Conservation (phyloP, 2,329 filamentous ascomycete genomes). For the Pseudocercospora eumusae region DNA sequence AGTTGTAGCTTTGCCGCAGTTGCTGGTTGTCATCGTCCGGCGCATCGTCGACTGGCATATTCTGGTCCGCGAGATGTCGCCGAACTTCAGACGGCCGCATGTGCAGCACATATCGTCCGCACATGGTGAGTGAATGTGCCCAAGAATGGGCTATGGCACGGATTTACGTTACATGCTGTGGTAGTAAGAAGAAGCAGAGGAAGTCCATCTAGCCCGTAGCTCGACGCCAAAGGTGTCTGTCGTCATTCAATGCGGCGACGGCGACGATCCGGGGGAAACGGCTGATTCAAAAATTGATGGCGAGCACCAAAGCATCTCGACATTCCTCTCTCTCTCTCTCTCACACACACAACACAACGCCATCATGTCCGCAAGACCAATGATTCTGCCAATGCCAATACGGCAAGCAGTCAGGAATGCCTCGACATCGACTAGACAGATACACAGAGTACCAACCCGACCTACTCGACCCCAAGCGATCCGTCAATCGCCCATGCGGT, state of each 20-base stretch:
- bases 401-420: conserved; percentile 23
- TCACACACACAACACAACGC: conserved; percentile 1
- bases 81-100: conserved; percentile 71
- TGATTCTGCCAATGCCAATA: conserved; percentile 30
- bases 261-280: background rate
- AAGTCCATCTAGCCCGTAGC: background rate
- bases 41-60: conserved; percentile 67
- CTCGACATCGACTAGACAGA: conserved; percentile 15
- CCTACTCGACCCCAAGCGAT: conserved; percentile 17
- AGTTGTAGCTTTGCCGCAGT: conserved; percentile 80
- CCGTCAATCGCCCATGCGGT: conserved; percentile 18
- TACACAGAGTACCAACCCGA: conserved; percentile 25
- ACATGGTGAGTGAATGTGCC: conserved; percentile 53
- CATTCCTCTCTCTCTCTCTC: too few species aligned
- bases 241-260: conserved; percentile 17
- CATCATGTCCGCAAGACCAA: conserved; percentile 43
- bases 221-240: background rate
- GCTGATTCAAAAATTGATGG: background rate
- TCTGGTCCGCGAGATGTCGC: conserved; percentile 69
- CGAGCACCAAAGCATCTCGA: background rate
- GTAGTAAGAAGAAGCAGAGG: too few species aligned
- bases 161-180: background rate
- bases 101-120: conserved; percentile 64
- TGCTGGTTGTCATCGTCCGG: conserved; percentile 75
- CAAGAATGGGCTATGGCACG: background rate